Base-by-base conservation (phyloP, 2,329 filamentous ascomycete species). In the Fusarium tupiense region DNA sequence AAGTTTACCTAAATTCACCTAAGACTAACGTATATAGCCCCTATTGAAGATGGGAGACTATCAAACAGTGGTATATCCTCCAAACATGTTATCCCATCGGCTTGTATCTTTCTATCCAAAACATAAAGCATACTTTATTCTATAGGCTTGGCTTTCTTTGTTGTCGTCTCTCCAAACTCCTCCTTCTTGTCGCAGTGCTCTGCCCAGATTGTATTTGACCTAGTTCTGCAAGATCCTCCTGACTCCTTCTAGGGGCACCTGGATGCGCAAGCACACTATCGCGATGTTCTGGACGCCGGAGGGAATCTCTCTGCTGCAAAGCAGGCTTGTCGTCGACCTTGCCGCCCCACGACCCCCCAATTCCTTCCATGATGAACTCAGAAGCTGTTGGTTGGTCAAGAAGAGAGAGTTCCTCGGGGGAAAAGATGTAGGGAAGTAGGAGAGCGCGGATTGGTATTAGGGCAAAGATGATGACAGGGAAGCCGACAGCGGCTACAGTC, bases 401-500 rank as follows among this genome's bases (percentile, higher is more conserved):
- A 13, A 87, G 80, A 1, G 83, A 83, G 31, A 95, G 83, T 81
- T 94, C 93, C 52, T 89, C 86, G 0, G 82, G 78, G 0, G 84
- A 86, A 74, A 94, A 91, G 80, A 89, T 86, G 40, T 83, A 83
- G 2, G 92, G 92, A 74, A 95, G 84, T 11, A 94, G 69, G 67
- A 90, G 84, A 4, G 91, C 89, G 14, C 93, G 87, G 5, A 91
- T 82, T 1, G 93, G 93, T 31, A 94, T 91, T 10, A 94, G 85
- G 22, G 90, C 82, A 54, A 94, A 83, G 77, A 95, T 94, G 72
- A 94, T 88, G 41, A 94, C 87, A 14, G 93, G 93, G 75, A 95
- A 96, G 1, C 93, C 93, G 17, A 96, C 93, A 6, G 93, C 93
- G 6, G 93, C 93, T 57, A 95, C 92, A 0, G 93, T 95, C 83